Conservation (phyloP, 192 early-diverging fungal genomes). For the Phlyctochytrium planicorne region DNA sequence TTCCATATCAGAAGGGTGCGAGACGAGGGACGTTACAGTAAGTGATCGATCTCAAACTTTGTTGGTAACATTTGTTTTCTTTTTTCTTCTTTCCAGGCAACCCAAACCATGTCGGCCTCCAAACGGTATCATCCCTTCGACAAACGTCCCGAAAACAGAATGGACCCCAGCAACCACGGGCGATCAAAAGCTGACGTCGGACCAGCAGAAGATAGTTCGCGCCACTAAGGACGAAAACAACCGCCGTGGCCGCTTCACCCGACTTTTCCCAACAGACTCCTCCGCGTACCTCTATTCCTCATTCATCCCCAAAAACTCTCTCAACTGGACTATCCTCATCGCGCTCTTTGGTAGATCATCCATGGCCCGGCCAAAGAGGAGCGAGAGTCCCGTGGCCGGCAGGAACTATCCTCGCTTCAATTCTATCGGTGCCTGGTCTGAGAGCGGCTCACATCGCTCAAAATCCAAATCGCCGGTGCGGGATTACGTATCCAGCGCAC, state of each 20-base stretch:
- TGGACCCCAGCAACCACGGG: conserved; percentile 16
- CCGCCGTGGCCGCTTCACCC: conserved; percentile 9
- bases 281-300: conserved; percentile 19
- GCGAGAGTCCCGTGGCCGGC: not conserved
- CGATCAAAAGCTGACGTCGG: conserved; percentile 11
- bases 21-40: not conserved
- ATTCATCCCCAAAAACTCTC: conserved; percentile 14
- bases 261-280: conserved; percentile 19
- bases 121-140: conserved; percentile 4
- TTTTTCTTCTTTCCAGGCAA: conserved; percentile 4
- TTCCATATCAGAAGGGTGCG: conserved; percentile 19
- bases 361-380: not conserved
- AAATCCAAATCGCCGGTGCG: not conserved
- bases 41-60: not conserved
- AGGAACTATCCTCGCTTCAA: not conserved
- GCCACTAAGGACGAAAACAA: conserved; percentile 26
- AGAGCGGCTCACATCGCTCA: not conserved
- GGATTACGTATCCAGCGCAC: conserved; percentile 11
- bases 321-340: conserved; percentile 19
- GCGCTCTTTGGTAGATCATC: conserved; percentile 17
- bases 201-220: conserved; percentile 14
- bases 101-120: conserved; percentile 21
- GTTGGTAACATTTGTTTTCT: not conserved
- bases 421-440: not conserved
- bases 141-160: conserved; percentile 15